phyloP scores from a whole-genome alignment of 768 basidiomycete species.

The Tubosaeta sp. region DNA sequence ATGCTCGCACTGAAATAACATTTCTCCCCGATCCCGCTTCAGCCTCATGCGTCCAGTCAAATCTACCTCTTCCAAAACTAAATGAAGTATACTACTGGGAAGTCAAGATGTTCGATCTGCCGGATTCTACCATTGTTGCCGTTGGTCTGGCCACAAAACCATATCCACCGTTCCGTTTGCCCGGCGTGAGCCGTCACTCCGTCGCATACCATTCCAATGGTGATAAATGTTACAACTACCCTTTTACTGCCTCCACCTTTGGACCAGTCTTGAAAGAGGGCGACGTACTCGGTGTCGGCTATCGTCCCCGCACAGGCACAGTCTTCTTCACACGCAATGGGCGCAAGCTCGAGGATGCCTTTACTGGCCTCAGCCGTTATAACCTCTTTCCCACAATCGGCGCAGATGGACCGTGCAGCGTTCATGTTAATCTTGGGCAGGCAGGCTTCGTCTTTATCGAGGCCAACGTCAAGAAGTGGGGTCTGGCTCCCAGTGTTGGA shows the following conservation, averaged over 20 bases:
- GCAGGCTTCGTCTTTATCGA: constrained; percentile 99
- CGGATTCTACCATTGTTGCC: constrained; percentile 79
- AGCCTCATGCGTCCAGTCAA: constrained; percentile 93
- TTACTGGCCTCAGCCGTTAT: constrained; percentile 80
- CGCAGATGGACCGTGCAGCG: constrained; percentile 91
- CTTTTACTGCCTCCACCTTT: constrained; percentile 82
- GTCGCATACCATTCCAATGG: constrained; percentile 96
- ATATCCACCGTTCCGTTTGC: constrained; percentile 90
- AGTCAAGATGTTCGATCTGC: constrained; percentile 98
- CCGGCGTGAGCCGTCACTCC: constrained; percentile 81
- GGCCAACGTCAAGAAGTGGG: constrained; percentile 99
- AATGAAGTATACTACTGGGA: constrained; percentile 99
- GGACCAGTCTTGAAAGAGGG: constrained; percentile 87
- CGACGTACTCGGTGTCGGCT: constrained; percentile 93
- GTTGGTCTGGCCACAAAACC: constrained; percentile 96
- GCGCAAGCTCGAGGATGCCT: constrained; percentile 94
- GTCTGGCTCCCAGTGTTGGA: constrained; percentile 93
- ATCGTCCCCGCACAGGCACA: constrained; percentile 91
- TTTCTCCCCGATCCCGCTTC: constrained; percentile 96
- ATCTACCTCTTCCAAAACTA: constrained; percentile 92
- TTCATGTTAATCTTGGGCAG: constrained; percentile 97
- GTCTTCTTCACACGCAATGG: constrained; percentile 99
- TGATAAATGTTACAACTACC: constrained; percentile 96
- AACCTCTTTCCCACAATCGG: constrained; percentile 98
- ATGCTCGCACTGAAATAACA: constrained; percentile 94